These are phyloP conservation scores for Blastobotrys proliferans DNA, from an alignment of 1,139 yeast species.

Conservation along the genomic window DNA sequence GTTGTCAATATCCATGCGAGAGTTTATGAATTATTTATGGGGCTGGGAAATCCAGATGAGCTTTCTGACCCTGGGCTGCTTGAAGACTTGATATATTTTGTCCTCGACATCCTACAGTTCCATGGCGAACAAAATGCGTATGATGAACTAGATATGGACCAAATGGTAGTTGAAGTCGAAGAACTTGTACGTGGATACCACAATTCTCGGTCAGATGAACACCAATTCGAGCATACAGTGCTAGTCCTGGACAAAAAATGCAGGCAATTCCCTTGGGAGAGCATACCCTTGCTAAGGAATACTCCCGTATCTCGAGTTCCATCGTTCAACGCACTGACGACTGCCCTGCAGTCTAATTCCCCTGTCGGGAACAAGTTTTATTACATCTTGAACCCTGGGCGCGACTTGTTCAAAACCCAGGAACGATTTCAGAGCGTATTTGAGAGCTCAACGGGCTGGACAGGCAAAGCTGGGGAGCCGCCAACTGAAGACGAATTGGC, in stretches of 20 bases:
- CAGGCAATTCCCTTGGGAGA: conserved; percentile 83
- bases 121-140: conserved; percentile 64
- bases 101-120: conserved; percentile 55
- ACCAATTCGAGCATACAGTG: conserved; percentile 50
- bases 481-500: conserved; percentile 56
- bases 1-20: conserved; percentile 47
- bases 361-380: conserved; percentile 35
- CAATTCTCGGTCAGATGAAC: conserved; percentile 16
- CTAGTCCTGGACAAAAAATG: conserved; percentile 65
- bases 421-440: conserved; percentile 50
- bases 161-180: conserved; percentile 45
- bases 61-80: conserved; percentile 40
- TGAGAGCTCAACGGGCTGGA: conserved; percentile 44
- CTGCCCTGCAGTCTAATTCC: conserved; percentile 30
- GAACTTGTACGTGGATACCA: conserved; percentile 40
- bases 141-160: conserved; percentile 60
- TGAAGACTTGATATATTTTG: conserved; percentile 62
- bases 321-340: conserved; percentile 49
- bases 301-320: conserved; percentile 74
- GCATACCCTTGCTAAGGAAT: conserved; percentile 51
- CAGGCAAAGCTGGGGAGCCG: conserved; percentile 47
- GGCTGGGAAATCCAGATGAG: conserved; percentile 40
- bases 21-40: conserved; percentile 50
- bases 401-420: conserved; percentile 71
- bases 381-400: conserved; percentile 76